These are phyloP conservation scores for Trichosporon coremiiforme DNA, from an alignment of 1,284 basidiomycete species.

Conservation along the genomic window DNA sequence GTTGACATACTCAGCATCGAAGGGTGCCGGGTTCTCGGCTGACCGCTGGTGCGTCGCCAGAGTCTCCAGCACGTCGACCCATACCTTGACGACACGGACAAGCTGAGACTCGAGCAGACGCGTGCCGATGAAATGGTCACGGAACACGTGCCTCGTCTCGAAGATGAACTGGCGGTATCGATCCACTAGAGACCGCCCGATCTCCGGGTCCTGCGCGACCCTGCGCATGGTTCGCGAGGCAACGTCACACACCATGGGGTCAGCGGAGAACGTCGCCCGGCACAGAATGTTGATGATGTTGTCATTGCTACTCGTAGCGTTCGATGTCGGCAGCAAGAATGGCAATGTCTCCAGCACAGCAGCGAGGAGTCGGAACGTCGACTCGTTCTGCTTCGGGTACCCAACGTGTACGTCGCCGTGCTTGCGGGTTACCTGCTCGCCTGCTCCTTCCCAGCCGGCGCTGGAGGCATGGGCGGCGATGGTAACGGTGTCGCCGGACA, in stretches of 20 bases:
- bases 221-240: constrained; percentile 72
- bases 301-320: constrained; percentile 34
- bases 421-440: constrained; percentile 53
- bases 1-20: constrained; percentile 52
- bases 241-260: constrained; percentile 70
- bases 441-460: constrained; percentile 51
- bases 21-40: constrained; percentile 34
- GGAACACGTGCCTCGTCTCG: constrained; percentile 67
- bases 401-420: constrained; percentile 72
- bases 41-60: constrained; percentile 64
- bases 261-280: constrained; percentile 78
- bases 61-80: constrained; percentile 71
- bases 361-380: constrained; percentile 73
- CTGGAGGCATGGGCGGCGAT: constrained; percentile 64
- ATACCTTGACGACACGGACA: constrained; percentile 66
- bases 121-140: constrained; percentile 67
- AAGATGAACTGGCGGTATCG: constrained; percentile 78
- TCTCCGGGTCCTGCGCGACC: constrained; percentile 64
- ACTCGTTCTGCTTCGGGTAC: constrained; percentile 67
- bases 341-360: constrained; percentile 85
- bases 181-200: constrained; percentile 67
- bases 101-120: constrained; percentile 66
- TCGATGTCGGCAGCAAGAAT: constrained; percentile 64
- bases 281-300: constrained; percentile 76
- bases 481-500: constrained; percentile 82